Percentiles rank a stretch among this genome's conserved stretches.
phyloP scores from a whole-genome alignment of 441 rosid genomes.

The Rhodomyrtus psidioides region DNA sequence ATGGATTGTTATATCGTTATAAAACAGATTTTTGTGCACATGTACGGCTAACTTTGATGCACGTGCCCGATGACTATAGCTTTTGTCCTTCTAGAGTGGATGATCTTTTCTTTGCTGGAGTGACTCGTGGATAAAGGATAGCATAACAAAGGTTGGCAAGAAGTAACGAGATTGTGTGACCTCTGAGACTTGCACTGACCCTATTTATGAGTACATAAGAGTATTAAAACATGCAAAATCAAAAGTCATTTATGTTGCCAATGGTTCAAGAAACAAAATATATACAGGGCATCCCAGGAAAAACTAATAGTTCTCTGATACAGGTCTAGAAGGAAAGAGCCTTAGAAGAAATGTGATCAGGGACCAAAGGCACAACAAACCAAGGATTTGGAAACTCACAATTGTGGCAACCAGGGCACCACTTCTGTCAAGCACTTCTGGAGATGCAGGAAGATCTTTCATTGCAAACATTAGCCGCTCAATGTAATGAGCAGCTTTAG shows the following conservation, averaged over 20 bases:
- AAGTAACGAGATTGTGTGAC: not conserved
- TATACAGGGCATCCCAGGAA: not conserved
- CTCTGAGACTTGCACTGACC: not conserved
- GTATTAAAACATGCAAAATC: not conserved
- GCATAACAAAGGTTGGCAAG: not conserved
- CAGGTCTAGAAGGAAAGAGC: conserved; percentile 87
- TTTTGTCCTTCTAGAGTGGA: not conserved
- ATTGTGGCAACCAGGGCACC: conserved; percentile 58
- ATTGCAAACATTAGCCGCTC: conserved; percentile 58
- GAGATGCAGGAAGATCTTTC: conserved; percentile 49
- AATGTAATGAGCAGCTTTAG: conserved; percentile 66
- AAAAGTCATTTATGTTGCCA: not conserved
- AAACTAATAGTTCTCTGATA: conserved; percentile 56
- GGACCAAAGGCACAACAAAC: conserved; percentile 82
- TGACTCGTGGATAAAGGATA: not conserved
- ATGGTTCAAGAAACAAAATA: not conserved
- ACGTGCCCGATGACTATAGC: not conserved
- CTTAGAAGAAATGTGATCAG: conserved; percentile 66
- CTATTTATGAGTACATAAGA: not conserved
- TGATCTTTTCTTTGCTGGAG: not conserved
- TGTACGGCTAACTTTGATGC: not conserved
- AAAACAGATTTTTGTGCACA: not conserved
- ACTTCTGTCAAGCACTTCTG: conserved; percentile 42
- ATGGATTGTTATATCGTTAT: not conserved
- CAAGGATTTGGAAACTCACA: conserved; percentile 59